Evolutionary conservation across 164 flowering plant genomes (phyloP).

Genomic region (Litsea cubeba): DNA sequence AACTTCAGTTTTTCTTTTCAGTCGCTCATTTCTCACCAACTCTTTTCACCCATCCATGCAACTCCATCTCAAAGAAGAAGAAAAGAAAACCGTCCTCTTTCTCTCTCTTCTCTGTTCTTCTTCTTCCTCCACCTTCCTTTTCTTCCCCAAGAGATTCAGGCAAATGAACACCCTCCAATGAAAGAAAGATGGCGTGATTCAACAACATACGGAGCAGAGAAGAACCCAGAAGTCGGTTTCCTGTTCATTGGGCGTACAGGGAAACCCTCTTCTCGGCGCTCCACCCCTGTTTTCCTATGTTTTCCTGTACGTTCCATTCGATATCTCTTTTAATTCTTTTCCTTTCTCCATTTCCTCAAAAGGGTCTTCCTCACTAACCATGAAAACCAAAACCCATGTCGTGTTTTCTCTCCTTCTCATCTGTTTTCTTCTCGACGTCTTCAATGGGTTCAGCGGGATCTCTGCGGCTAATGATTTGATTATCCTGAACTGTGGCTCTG

Average conservation of each 20-base stretch:
- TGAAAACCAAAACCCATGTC: constrained; percentile 23
- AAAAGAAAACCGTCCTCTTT: neutral
- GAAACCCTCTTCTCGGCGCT: constrained; percentile 4
- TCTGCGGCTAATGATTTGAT: constrained; percentile 15
- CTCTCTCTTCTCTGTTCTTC: neutral
- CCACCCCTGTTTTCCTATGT: neutral
- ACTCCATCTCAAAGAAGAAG: neutral
- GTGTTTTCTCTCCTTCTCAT: constrained; percentile 21
- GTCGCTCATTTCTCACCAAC: constrained; percentile 23
- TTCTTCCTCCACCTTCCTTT: neutral
- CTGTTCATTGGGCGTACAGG: constrained; percentile 18
- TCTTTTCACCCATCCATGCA: neutral
- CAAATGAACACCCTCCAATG: neutral
- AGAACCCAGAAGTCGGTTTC: constrained; percentile 8
- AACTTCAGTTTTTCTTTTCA: constrained; percentile 8
- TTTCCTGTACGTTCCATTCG: constrained; percentile 11
- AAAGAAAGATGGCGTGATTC: constrained; percentile 4
- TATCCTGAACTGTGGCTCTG: constrained; percentile 37
- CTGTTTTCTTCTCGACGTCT: neutral
- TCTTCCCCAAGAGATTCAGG: constrained; percentile 7
- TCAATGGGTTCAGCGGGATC: neutral
- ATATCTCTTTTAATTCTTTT: neutral
- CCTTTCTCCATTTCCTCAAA: constrained; percentile 1
- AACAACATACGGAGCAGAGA: constrained; percentile 2
- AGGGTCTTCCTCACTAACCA: constrained; percentile 14